Conservation (phyloP, 2,329 filamentous ascomycete genomes). For the Dendryphion nanum region DNA sequence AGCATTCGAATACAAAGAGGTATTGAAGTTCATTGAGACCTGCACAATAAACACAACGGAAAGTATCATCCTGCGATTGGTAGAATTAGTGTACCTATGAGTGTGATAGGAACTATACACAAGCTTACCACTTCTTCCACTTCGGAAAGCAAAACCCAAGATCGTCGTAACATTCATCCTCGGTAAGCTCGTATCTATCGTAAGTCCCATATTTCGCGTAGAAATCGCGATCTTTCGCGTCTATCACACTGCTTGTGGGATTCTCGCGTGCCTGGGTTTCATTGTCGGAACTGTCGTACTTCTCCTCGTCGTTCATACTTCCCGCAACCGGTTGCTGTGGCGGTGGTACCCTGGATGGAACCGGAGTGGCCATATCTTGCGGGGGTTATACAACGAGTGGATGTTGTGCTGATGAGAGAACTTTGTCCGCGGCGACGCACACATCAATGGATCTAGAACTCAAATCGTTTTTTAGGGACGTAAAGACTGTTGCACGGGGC, state of each 20-base stretch:
- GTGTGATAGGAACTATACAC: no score
- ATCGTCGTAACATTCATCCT: constrained; percentile 50
- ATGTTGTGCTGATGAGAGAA: no score
- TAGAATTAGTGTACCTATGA: no score
- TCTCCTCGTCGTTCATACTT: constrained; percentile 20
- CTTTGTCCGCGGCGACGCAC: constrained; percentile 10
- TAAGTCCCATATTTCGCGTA: constrained; percentile 37
- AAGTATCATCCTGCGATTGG: no score
- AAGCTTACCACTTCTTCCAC: constrained; percentile 58
- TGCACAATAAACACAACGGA: constrained; percentile 54
- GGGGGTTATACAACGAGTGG: no score
- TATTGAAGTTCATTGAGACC: constrained; percentile 60
- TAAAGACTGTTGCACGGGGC: no score
- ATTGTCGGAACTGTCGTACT: constrained; percentile 18
- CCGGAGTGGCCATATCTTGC: no score
- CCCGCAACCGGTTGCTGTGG: constrained; percentile 14
- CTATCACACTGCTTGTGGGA: constrained; percentile 12
- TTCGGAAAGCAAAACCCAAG: constrained; percentile 50
- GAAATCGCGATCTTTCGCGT: constrained; percentile 25
- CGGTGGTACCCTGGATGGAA: no score
- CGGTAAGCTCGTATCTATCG: constrained; percentile 49
- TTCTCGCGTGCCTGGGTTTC: not conserved
- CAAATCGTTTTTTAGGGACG: no score
- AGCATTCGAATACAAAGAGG: constrained; percentile 55
- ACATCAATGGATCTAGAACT: no score